phyloP scores from a whole-genome alignment of 176 grass and related monocot species.

The Pharus latifolius region DNA sequence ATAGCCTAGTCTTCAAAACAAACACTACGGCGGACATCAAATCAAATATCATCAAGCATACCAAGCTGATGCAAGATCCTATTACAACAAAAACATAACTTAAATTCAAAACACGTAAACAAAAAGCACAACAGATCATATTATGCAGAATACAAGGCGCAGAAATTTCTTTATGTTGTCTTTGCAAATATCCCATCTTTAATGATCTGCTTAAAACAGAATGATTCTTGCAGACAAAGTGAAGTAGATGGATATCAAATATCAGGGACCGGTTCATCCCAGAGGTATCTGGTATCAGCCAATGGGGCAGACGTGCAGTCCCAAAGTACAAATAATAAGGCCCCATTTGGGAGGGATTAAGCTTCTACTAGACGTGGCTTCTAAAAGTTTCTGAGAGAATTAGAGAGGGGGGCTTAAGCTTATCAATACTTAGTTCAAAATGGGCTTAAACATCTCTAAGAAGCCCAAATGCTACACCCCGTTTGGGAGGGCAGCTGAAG shows the following conservation, averaged over 20 bases:
- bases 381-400: too few relatives aligned
- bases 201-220: constrained; percentile 31
- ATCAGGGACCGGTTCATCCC: constrained; percentile 32
- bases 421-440: too few relatives aligned
- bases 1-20: not conserved
- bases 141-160: not conserved
- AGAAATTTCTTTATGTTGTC: not conserved
- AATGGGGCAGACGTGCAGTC: constrained; percentile 30
- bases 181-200: constrained; percentile 18
- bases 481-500: too few relatives aligned
- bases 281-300: constrained; percentile 1
- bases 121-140: not conserved
- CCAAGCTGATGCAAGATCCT: not conserved
- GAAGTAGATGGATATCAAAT: constrained; percentile 10
- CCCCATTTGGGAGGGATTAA: too few relatives aligned
- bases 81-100: too few relatives aligned
- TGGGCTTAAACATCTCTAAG: too few relatives aligned
- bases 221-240: constrained; percentile 36
- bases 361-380: too few relatives aligned
- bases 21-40: not conserved
- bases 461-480: too few relatives aligned
- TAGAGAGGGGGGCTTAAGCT: too few relatives aligned
- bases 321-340: too few relatives aligned
- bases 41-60: not conserved
- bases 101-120: not conserved